These are phyloP conservation scores for Neonectria sp. DNA, from an alignment of 2,329 filamentous ascomycete species.

Conservation along the genomic window DNA sequence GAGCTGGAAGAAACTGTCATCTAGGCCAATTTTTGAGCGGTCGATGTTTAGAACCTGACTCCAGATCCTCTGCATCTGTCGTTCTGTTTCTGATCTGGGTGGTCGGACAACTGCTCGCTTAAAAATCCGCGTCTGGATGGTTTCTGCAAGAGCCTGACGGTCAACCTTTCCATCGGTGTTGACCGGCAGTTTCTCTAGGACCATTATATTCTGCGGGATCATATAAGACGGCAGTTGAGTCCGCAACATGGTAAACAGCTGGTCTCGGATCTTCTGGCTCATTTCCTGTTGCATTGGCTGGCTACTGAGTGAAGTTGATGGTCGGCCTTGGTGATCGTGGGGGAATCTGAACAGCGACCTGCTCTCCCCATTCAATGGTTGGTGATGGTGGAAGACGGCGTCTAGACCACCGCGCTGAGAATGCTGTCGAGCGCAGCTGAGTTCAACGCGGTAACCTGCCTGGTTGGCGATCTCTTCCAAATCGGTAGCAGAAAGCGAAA, in stretches of 20 bases:
- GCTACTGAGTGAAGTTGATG: not conserved
- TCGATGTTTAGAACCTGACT: slow-evolving; percentile 52
- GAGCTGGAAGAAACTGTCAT: slow-evolving; percentile 52
- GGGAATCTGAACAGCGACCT: slow-evolving; percentile 44
- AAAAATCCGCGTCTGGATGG: slow-evolving; percentile 32
- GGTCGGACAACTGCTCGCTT: not conserved
- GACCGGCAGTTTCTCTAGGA: slow-evolving; percentile 45
- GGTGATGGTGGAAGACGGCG: slow-evolving; percentile 54
- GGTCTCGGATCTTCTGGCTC: slow-evolving; percentile 3
- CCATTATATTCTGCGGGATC: slow-evolving; percentile 41
- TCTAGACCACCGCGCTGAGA: slow-evolving; percentile 46
- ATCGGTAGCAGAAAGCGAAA: slow-evolving; percentile 33
- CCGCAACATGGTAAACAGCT: not conserved
- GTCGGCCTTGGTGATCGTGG: slow-evolving; percentile 27
- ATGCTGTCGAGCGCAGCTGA: slow-evolving; percentile 60
- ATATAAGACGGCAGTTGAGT: slow-evolving; percentile 45
- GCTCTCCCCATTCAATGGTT: slow-evolving; percentile 17
- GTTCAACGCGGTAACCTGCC: slow-evolving; percentile 62
- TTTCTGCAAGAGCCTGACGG: slow-evolving; percentile 30
- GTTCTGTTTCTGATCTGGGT: slow-evolving; percentile 28
- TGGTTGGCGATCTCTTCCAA: slow-evolving; percentile 43
- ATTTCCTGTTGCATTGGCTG: not conserved
- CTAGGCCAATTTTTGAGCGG: slow-evolving; percentile 53
- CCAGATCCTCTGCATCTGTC: slow-evolving; percentile 55
- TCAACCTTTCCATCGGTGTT: slow-evolving; percentile 48